Conservation (phyloP, 495 filamentous ascomycete species). For the Geoglossum glabrum region DNA sequence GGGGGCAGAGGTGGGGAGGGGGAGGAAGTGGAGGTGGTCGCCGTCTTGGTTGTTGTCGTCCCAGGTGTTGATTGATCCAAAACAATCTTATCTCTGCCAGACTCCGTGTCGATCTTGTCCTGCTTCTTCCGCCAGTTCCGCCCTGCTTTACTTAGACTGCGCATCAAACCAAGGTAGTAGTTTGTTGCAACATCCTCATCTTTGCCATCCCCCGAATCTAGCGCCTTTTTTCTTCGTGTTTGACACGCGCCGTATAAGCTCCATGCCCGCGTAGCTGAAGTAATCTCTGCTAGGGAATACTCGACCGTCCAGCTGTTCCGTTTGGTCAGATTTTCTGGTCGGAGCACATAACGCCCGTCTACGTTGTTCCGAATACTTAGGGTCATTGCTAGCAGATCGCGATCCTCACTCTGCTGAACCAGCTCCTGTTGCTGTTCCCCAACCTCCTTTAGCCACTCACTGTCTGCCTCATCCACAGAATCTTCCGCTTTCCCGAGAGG, state of each 20-base stretch:
- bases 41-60: no score
- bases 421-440: conserved; percentile 6
- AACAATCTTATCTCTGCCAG: conserved; percentile 5
- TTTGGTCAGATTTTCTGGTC: conserved; percentile 31
- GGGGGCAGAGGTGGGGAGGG: no score
- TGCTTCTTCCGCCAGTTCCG: conserved; percentile 26
- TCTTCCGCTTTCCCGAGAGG: background rate
- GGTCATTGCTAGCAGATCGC: conserved; percentile 38
- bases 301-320: conserved; percentile 52
- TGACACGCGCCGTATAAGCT: conserved; percentile 11
- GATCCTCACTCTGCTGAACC: background rate
- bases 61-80: background rate
- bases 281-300: conserved; percentile 47
- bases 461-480: background rate
- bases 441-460: background rate
- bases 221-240: conserved; percentile 13
- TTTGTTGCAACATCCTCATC: conserved; percentile 16
- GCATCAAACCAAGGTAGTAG: conserved; percentile 24
- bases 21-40: no score
- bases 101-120: conserved; percentile 26
- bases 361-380: conserved; percentile 53
- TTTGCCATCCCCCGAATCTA: conserved; percentile 21
- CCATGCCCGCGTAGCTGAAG: conserved; percentile 10
- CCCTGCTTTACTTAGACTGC: conserved; percentile 24
- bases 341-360: conserved; percentile 39